Evolutionary conservation across 1,139 yeast genomes (phyloP), one percentile per base, ranked within the genome.

Genomic region (Candida sp.): DNA sequence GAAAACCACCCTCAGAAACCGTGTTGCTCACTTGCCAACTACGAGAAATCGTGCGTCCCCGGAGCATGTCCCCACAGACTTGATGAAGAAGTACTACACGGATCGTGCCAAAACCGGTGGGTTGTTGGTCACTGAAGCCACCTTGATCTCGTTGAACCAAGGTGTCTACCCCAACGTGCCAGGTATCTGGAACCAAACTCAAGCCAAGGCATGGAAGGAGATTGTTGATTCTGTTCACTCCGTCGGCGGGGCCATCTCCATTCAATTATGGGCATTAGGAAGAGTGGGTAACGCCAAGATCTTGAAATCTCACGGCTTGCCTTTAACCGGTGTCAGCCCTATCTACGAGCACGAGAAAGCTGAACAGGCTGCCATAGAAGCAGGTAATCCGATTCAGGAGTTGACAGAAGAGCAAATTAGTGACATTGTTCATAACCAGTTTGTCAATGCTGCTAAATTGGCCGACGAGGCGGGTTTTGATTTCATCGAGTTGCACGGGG

Each of bases 401-500:
- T 59, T 77, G 46, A 74, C 84, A 28, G 58, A 55, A 22, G 73
- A 65, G 8, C 85, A 82, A 54, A 69, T 84, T 59, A 62, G 73
- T 49, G 61, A 67, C 39, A 61, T 69, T 49, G 65, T 77, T 30
- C 55, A 68, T 52, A 65, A 67, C 42, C 62, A 62, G 25, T 80
- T 62, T 55, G 71, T 66, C 1, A 55, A 58, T 3, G 83, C 84
- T 8, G 83, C 84, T 34, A 68, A 68, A 55, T 68, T 69, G 40
- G 80, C 85, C 1, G 56, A 80, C 38, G 70, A 63, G 4, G 86
- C 87, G 5, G 91, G 91, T 8, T 84, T 85, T 54, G 92, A 88
- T 62, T 84, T 85, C 56, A 77, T 87, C 33, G 90, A 88, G 65
- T 62, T 88, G 49, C 92, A 86, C 60, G 72, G 70, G 47, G 92